A percentile compares a stretch with the other conserved stretches of the same genome.
phyloP scores from a whole-genome alignment of 164 flowering plant genomes.

The Liquidambar formosana region DNA sequence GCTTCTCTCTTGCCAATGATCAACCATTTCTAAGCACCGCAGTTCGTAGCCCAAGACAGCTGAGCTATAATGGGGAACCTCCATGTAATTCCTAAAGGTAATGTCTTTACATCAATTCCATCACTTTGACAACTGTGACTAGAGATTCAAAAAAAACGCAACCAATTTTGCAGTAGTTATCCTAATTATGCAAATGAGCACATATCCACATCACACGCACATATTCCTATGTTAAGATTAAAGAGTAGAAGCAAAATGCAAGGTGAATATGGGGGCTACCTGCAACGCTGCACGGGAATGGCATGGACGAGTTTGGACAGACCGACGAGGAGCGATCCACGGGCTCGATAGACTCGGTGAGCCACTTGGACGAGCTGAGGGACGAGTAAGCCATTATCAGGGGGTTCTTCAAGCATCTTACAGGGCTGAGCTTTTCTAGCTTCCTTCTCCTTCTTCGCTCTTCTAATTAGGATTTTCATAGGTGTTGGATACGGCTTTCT shows the following conservation, averaged over 20 bases:
- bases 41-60: too few relatives aligned
- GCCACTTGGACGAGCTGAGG: constrained; percentile 67
- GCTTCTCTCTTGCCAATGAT: too few relatives aligned
- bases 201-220: too few relatives aligned
- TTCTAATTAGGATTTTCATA: constrained; percentile 60
- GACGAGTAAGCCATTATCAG: constrained; percentile 67
- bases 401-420: constrained; percentile 54
- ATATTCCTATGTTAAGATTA: too few relatives aligned
- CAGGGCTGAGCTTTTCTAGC: constrained; percentile 51
- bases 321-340: constrained; percentile 50
- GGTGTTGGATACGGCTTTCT: constrained; percentile 74
- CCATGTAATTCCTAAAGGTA: too few relatives aligned
- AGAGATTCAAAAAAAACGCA: too few relatives aligned
- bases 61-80: too few relatives aligned
- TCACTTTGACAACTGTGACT: too few relatives aligned
- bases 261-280: constrained; percentile 29
- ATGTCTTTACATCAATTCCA: too few relatives aligned
- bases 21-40: too few relatives aligned
- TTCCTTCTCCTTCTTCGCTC: constrained; percentile 56
- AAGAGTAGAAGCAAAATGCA: not conserved
- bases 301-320: constrained; percentile 37
- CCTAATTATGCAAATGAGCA: too few relatives aligned
- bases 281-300: constrained; percentile 64
- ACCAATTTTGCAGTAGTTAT: too few relatives aligned
- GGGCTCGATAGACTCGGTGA: constrained; percentile 53